Conservation (phyloP, 805 yeast species). For the Teunomyces gatunensis region DNA sequence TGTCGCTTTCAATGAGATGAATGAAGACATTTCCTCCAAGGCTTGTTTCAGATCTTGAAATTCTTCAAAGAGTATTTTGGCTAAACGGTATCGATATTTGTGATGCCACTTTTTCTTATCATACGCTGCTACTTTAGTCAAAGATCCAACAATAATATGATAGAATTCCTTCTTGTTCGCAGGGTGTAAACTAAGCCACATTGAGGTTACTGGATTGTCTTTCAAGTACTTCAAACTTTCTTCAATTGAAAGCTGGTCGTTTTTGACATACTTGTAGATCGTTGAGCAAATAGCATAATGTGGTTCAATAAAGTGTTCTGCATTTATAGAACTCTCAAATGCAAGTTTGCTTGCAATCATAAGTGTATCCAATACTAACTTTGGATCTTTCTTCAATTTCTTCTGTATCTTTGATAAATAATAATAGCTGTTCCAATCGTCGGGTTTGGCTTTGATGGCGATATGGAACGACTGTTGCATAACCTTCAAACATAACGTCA, state of each 20-base stretch:
- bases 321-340: constrained; percentile 30
- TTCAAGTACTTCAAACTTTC: constrained; percentile 41
- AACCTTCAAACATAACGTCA: constrained; percentile 32
- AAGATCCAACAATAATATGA: constrained; percentile 39
- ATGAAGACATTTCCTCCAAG: constrained; percentile 55
- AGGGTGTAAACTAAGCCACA: background rate
- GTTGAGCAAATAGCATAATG: constrained; percentile 63
- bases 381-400: constrained; percentile 41
- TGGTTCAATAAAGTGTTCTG: constrained; percentile 71
- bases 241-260: constrained; percentile 28
- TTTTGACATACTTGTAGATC: constrained; percentile 53
- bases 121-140: constrained; percentile 46
- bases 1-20: constrained; percentile 64
- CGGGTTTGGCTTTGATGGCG: constrained; percentile 42
- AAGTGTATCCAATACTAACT: constrained; percentile 39
- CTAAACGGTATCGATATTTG: constrained; percentile 70
- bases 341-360: constrained; percentile 46
- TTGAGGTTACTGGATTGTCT: constrained; percentile 30
- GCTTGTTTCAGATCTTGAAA: constrained; percentile 55
- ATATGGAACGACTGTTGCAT: constrained; percentile 44
- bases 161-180: constrained; percentile 22
- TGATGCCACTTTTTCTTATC: constrained; percentile 95
- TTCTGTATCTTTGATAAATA: constrained; percentile 56
- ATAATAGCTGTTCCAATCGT: constrained; percentile 63
- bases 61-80: constrained; percentile 57